Evolutionary conservation across 257 asterid species (phyloP).

Genomic region (Vinca minor): DNA sequence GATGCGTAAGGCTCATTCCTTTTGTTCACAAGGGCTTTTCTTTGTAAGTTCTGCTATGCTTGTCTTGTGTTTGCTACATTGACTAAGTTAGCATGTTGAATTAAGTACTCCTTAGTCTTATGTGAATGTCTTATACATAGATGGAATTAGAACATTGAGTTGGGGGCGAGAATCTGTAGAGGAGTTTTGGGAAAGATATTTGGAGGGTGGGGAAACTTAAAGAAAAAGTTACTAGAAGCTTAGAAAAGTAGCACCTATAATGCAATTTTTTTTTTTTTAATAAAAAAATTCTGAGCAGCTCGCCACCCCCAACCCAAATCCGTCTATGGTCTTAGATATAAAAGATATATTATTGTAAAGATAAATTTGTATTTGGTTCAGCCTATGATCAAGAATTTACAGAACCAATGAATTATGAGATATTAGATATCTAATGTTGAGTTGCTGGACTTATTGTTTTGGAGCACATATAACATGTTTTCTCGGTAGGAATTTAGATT

Average conservation of each 20-base stretch:
- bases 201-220: too few relatives aligned
- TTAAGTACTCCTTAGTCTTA: too few relatives aligned
- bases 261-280: too few relatives aligned
- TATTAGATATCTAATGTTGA: not conserved
- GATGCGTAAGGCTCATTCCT: conserved; percentile 81
- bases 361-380: not conserved
- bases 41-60: conserved; percentile 38
- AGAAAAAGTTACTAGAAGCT: too few relatives aligned
- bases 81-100: not conserved
- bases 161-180: too few relatives aligned
- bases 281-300: too few relatives aligned
- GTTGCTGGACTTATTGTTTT: not conserved
- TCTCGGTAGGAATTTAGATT: not conserved
- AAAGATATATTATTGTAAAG: not conserved
- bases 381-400: not conserved
- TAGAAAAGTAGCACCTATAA: too few relatives aligned
- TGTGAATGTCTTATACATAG: not conserved
- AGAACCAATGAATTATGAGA: not conserved
- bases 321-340: too few relatives aligned
- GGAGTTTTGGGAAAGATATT: too few relatives aligned
- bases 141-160: too few relatives aligned
- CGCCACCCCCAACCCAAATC: too few relatives aligned
- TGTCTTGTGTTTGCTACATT: not conserved
- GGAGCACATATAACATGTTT: not conserved
- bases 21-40: conserved; percentile 62